A percentile compares a stretch with the other conserved stretches of the same genome.
Evolutionary conservation across 139 green algal genomes (phyloP).

Genomic region (Chlamydomonas incerta): DNA sequence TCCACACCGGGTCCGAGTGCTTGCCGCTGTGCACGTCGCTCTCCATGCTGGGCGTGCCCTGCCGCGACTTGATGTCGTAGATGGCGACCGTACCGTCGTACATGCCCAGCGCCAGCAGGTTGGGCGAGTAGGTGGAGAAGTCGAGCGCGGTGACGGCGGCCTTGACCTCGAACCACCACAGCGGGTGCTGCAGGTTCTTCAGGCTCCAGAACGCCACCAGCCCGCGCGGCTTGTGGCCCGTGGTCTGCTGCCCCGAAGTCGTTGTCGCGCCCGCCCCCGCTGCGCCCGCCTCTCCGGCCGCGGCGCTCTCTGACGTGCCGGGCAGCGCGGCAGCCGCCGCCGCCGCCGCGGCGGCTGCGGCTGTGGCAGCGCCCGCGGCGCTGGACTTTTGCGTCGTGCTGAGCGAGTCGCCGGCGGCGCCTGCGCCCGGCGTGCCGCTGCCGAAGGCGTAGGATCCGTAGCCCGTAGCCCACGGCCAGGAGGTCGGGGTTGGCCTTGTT

Average conservation of each 20-base stretch:
- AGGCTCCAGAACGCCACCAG: conserved; percentile 87
- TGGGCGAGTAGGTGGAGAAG: conserved; percentile 72
- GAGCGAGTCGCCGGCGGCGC: neutral
- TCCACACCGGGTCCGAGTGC: conserved; percentile 86
- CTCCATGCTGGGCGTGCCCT: conserved; percentile 67
- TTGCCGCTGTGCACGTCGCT: conserved; percentile 65
- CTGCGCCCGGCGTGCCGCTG: neutral
- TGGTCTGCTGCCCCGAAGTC: no score
- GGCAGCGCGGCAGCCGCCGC: no score
- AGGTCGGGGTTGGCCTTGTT: conserved; percentile 73
- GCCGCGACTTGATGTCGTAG: conserved; percentile 76
- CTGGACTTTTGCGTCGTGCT: neutral
- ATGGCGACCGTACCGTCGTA: conserved; percentile 89
- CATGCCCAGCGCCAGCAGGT: conserved; percentile 88
- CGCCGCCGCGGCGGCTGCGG: no score
- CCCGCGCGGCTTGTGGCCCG: conserved; percentile 36
- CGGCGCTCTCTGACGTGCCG: no score
- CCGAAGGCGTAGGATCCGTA: conserved; percentile 74
- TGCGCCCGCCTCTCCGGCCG: neutral
- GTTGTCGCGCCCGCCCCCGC: neutral
- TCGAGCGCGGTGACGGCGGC: conserved; percentile 81
- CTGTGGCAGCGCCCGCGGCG: neutral
- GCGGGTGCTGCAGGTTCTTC: conserved; percentile 82
- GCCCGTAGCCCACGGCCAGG: conserved; percentile 86
- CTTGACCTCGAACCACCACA: conserved; percentile 69